A percentile compares a stretch with the other conserved stretches of the same genome.
Evolutionary conservation across 2,329 filamentous ascomycete genomes (phyloP).

Genomic region (Ustulina deusta): DNA sequence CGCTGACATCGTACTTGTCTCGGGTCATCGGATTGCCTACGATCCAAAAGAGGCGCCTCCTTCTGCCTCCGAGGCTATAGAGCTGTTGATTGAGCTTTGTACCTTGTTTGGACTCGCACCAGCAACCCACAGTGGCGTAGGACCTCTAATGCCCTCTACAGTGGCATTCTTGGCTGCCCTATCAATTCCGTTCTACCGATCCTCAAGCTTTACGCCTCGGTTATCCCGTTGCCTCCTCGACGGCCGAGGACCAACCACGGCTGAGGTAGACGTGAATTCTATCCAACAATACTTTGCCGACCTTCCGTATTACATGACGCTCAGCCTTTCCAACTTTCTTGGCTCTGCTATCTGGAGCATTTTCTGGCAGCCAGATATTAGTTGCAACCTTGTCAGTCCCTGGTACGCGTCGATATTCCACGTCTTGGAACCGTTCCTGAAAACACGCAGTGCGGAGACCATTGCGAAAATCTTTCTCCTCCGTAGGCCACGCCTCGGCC

Average conservation of each 20-base stretch:
- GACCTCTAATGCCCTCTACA: neutral
- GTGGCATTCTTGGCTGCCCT: neutral
- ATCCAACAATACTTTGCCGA: neutral
- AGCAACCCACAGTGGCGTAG: neutral
- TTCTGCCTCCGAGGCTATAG: constrained; percentile 6
- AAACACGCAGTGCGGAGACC: neutral
- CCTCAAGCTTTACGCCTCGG: neutral
- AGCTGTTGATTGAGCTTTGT: constrained; percentile 4
- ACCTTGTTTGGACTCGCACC: constrained; percentile 1
- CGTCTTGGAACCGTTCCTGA: constrained; percentile 1
- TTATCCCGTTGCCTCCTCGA: neutral
- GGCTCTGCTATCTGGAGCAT: constrained; percentile 16
- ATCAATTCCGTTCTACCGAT: neutral
- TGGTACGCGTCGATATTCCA: constrained; percentile 11
- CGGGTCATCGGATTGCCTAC: neutral
- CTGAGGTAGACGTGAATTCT: neutral
- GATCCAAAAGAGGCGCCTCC: neutral
- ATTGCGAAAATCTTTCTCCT: constrained; percentile 3
- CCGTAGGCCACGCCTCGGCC: neutral
- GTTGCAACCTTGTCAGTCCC: constrained; percentile 11
- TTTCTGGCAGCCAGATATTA: constrained; percentile 11
- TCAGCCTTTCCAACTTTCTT: constrained; percentile 13
- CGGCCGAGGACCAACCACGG: neutral
- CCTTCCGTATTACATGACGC: constrained; percentile 5
- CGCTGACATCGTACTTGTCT: neutral